phyloP scores from a whole-genome alignment of 768 basidiomycete genomes.

The Paxillus rubicundulus region DNA sequence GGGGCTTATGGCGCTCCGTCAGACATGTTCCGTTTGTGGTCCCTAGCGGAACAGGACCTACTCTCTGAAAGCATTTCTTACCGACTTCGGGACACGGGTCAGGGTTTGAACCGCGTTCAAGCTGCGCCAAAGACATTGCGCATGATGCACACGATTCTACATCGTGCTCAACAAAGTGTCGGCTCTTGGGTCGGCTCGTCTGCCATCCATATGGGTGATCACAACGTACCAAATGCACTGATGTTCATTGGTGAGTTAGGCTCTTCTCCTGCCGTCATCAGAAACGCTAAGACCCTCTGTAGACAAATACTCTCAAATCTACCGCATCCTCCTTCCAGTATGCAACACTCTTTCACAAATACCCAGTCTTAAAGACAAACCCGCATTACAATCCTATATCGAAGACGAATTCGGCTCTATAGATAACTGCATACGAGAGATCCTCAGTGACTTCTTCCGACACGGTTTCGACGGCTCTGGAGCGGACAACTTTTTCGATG shows the following conservation, averaged over 20 bases:
- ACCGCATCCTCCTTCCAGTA: conserved; percentile 84
- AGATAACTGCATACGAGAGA: conserved; percentile 66
- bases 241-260: conserved; percentile 67
- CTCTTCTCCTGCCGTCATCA: neutral
- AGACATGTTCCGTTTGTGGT: conserved; percentile 92
- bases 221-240: conserved; percentile 57
- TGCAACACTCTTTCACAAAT: conserved; percentile 80
- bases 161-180: conserved; percentile 78
- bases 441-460: conserved; percentile 80
- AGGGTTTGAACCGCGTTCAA: conserved; percentile 89
- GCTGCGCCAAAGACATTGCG: conserved; percentile 85
- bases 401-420: conserved; percentile 79
- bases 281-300: neutral
- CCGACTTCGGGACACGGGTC: conserved; percentile 83
- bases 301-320: conserved; percentile 91
- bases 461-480: conserved; percentile 89
- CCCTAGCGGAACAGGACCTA: conserved; percentile 75
- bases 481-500: conserved; percentile 90
- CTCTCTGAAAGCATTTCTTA: conserved; percentile 74
- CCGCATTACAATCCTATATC: conserved; percentile 71
- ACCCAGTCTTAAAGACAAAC: conserved; percentile 60
- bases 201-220: conserved; percentile 89
- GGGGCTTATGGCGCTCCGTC: conserved; percentile 2
- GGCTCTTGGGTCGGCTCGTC: conserved; percentile 85
- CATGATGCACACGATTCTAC: conserved; percentile 85